A percentile compares a stretch with the other conserved stretches of the same genome.
phyloP scores from a whole-genome alignment of 2,329 filamentous ascomycete genomes.

The Hysterium pulicare region DNA sequence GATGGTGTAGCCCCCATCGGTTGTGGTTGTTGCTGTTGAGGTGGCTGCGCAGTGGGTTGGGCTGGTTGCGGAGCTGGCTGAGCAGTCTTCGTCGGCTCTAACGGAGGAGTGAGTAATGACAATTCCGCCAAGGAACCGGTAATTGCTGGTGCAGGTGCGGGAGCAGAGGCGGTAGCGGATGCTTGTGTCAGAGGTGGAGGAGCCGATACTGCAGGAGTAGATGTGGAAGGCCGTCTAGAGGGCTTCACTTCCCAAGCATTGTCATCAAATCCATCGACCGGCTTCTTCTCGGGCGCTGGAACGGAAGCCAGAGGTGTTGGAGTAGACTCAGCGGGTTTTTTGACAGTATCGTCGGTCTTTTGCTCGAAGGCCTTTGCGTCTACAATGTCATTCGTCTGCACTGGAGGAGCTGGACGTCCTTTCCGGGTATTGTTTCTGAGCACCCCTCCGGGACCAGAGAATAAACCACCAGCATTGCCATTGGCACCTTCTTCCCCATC shows the following conservation, averaged over 20 bases:
- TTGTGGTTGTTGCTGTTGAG: conserved; percentile 28
- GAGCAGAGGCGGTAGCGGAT: conserved; percentile 34
- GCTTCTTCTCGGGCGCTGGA: conserved; percentile 49
- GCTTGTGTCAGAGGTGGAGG: conserved; percentile 27
- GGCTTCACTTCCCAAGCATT: conserved; percentile 97
- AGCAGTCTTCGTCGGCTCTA: conserved; percentile 40
- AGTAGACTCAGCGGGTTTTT: conserved; percentile 46
- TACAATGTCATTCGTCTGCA: conserved; percentile 80
- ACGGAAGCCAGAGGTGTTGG: conserved; percentile 49
- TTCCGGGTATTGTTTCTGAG: conserved; percentile 94
- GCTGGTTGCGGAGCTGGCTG: conserved; percentile 43
- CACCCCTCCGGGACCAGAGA: conserved; percentile 87
- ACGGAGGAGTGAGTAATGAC: conserved; percentile 53
- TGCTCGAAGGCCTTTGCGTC: conserved; percentile 81
- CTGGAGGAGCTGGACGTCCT: conserved; percentile 79
- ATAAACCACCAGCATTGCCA: conserved; percentile 64
- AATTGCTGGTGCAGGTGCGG: conserved; percentile 39
- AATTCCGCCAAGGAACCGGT: conserved; percentile 70
- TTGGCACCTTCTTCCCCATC: conserved; percentile 50
- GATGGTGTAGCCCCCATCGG: conserved; percentile 45
- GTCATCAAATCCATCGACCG: conserved; percentile 79
- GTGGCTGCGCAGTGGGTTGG: conserved; percentile 39
- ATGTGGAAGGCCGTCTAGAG: conserved; percentile 53
- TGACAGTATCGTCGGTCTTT: conserved; percentile 46
- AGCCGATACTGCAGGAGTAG: conserved; percentile 38